Conservation (phyloP, 2,329 filamentous ascomycete species). For the Aspergillus flavus region DNA sequence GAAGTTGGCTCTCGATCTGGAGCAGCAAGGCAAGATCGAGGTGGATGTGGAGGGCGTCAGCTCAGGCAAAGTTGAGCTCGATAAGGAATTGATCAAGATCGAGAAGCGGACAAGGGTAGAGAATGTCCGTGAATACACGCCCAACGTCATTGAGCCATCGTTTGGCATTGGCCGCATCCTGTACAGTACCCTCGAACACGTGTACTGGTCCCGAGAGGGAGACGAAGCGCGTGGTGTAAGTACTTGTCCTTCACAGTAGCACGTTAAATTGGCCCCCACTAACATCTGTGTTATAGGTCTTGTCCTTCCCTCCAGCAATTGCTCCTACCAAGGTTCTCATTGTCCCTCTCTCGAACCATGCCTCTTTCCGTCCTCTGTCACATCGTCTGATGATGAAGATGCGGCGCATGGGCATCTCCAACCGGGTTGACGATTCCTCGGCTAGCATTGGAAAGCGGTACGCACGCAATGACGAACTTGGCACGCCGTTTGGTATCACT, state of each 20-base stretch:
- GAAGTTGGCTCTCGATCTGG: constrained; percentile 73
- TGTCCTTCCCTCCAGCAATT: constrained; percentile 74
- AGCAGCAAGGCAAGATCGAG: constrained; percentile 72
- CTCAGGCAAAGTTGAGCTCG: constrained; percentile 75
- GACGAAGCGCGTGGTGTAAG: constrained; percentile 86
- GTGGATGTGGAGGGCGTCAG: constrained; percentile 70
- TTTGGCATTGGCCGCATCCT: constrained; percentile 96
- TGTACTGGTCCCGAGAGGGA: constrained; percentile 86
- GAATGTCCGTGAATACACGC: constrained; percentile 86
- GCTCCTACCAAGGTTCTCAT: constrained; percentile 96
- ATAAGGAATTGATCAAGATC: constrained; percentile 77
- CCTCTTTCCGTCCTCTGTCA: constrained; percentile 77
- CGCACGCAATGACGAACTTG: constrained; percentile 91
- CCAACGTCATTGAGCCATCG: constrained; percentile 95
- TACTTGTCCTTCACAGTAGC: constrained; percentile 27
- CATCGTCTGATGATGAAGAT: constrained; percentile 74
- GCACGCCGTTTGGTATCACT: constrained; percentile 90
- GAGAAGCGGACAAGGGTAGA: constrained; percentile 81
- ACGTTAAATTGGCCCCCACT: neutral
- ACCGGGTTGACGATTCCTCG: constrained; percentile 84
- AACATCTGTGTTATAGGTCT: constrained; percentile 52
- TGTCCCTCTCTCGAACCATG: constrained; percentile 81
- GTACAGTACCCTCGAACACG: constrained; percentile 91
- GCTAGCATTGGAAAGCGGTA: constrained; percentile 95
- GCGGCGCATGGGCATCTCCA: constrained; percentile 75